Evolutionary conservation across 139 green algal species (phyloP).

Genomic region (Volvox africanus): DNA sequence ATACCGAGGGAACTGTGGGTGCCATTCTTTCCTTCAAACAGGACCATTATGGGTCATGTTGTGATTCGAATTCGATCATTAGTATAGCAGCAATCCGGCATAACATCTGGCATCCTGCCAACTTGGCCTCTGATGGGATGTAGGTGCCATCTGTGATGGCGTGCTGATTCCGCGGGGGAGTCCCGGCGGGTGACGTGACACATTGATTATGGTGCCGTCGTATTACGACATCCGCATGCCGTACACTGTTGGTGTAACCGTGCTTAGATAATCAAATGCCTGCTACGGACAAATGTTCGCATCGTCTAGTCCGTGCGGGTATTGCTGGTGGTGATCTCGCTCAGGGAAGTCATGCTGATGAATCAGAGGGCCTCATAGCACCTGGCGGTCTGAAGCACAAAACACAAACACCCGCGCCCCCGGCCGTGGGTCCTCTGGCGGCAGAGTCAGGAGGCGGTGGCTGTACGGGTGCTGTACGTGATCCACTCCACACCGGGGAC

Average conservation of each 20-base stretch:
- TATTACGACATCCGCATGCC: too few species aligned
- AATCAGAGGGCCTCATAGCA: too few species aligned
- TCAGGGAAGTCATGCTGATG: not conserved
- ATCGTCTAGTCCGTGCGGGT: not conserved
- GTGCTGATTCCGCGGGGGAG: too few species aligned
- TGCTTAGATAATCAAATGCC: not conserved
- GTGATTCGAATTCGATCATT: not conserved
- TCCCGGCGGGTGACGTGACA: too few species aligned
- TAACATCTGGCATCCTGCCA: too few species aligned
- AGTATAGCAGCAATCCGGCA: too few species aligned
- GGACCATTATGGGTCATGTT: not conserved
- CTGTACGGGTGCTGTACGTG: constrained; percentile 71
- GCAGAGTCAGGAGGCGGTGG: constrained; percentile 68
- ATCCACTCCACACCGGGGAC: constrained; percentile 60
- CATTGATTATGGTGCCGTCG: too few species aligned
- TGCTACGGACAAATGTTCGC: not conserved
- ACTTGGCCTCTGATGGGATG: too few species aligned
- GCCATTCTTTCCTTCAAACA: not conserved
- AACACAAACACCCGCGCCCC: not conserved
- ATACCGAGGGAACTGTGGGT: not conserved
- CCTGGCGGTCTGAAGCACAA: not conserved
- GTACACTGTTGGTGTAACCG: not conserved
- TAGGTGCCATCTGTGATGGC: too few species aligned
- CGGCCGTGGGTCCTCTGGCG: constrained; percentile 62
- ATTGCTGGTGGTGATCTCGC: not conserved